These are phyloP conservation scores for Arthrobotrys musiformis DNA, from an alignment of 2,329 filamentous ascomycete species.

Conservation along the genomic window DNA sequence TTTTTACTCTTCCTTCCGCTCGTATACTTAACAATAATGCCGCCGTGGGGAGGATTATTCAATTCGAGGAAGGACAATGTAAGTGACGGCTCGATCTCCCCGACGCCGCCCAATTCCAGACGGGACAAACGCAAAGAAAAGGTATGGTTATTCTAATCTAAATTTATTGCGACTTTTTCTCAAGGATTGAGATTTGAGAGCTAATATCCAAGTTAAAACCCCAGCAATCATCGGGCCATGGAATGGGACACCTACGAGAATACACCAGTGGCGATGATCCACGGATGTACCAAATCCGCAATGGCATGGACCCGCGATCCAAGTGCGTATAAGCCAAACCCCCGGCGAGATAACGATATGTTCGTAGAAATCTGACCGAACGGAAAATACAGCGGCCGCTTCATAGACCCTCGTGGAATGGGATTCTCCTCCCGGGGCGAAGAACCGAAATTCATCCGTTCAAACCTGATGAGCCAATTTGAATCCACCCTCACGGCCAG, in stretches of 20 bases:
- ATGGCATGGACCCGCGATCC: constrained; percentile 23
- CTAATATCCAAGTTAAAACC: not conserved
- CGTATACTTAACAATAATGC: constrained; percentile 15
- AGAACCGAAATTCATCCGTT: constrained; percentile 33
- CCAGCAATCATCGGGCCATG: constrained; percentile 4
- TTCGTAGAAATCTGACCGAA: no score
- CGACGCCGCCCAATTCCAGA: not conserved
- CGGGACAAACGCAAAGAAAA: constrained; percentile 10
- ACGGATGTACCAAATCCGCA: constrained; percentile 29
- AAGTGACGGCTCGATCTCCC: constrained; percentile 39
- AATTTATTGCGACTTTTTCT: no score
- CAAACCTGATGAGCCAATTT: constrained; percentile 29
- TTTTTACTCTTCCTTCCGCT: not conserved
- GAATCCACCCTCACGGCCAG: constrained; percentile 28
- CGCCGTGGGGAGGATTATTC: not conserved
- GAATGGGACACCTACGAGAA: constrained; percentile 32
- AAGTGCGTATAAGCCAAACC: constrained; percentile 23
- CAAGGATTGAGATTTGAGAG: no score
- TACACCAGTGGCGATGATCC: constrained; percentile 31
- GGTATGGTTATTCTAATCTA: constrained; percentile 4
- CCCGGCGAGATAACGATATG: not conserved
- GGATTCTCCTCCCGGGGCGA: not conserved
- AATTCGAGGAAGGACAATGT: constrained; percentile 32
- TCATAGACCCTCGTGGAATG: constrained; percentile 25
- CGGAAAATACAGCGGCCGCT: constrained; percentile 26